Evolutionary conservation across 2,329 filamentous ascomycete species (phyloP).

Genomic region (Trichophyton rubrum): DNA sequence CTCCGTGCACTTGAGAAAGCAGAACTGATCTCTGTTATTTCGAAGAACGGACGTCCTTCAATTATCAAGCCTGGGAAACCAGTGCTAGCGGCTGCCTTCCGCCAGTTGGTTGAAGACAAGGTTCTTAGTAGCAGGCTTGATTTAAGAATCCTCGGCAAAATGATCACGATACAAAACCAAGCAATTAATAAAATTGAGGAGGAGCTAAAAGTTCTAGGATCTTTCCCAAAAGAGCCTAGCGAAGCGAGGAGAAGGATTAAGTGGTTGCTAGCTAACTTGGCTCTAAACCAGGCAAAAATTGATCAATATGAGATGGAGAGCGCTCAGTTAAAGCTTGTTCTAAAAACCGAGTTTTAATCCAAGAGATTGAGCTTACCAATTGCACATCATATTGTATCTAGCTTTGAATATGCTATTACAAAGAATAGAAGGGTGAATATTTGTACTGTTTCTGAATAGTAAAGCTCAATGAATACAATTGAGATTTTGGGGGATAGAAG

Average conservation of each 20-base stretch:
- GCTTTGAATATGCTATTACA: not conserved
- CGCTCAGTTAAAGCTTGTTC: constrained; percentile 55
- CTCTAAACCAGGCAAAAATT: constrained; percentile 62
- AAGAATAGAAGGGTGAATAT: too few relatives aligned
- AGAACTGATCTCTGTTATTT: constrained; percentile 69
- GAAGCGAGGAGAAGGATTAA: constrained; percentile 54
- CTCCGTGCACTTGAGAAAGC: constrained; percentile 71
- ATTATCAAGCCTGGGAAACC: constrained; percentile 70
- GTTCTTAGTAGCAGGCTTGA: constrained; percentile 64
- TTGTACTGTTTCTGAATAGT: too few relatives aligned
- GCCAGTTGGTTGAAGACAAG: constrained; percentile 54
- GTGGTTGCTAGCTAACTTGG: constrained; percentile 64
- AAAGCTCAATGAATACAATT: too few relatives aligned
- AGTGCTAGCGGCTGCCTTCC: constrained; percentile 75
- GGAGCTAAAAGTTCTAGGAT: constrained; percentile 60
- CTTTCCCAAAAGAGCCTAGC: constrained; percentile 55
- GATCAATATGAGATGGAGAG: constrained; percentile 62
- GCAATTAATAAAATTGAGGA: constrained; percentile 66
- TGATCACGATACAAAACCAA: constrained; percentile 58
- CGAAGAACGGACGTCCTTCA: constrained; percentile 62
- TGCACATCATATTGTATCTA: not conserved
- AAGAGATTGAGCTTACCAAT: not conserved
- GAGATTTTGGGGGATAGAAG: too few relatives aligned
- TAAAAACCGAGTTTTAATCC: constrained; percentile 38
- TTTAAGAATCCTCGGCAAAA: constrained; percentile 54